Base-by-base conservation (phyloP, 1,139 yeast genomes). In the Saccharomyces hybrid region DNA sequence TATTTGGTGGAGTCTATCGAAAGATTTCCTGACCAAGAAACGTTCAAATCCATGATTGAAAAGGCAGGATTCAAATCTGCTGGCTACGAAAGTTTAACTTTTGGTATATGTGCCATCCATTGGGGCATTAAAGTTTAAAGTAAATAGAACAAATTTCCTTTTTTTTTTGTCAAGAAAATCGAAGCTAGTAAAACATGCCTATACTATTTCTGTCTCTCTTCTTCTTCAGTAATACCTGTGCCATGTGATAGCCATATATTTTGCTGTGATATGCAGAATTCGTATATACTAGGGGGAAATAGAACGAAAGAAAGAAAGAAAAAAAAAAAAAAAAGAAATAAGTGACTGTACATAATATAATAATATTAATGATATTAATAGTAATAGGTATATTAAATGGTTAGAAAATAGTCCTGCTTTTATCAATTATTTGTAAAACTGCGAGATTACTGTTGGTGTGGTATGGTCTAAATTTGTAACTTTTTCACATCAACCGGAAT, bases 101-200 rank as follows among this genome's bases (percentile, higher is more conserved):
- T 88, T 71, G 99, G 99, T 55, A 87, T 91, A 54, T 96, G 98
- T 53, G 90, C 96, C 52, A 90, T 93, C 59, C 99, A 93, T 68
- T 84, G 91, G 70, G 99, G 99, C 63, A 89, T 93, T 57, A 93
- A 93, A 73, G 78, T 88, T 57, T 81, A 67, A 63, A 29, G 29
- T n/a, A 11, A 46, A 29, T 29, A 23, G 23, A 9, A 28, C 29
- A 20, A 16, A 14, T 9, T 38, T 26, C 28, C 28, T 29, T 16
- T 8, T 38, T 20, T 42, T 16, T 42, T 42, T 13, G 11, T 42
- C 5, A 20, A 42, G 16, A 14, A 9, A 16, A 29, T 13, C 32
- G 5, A 14, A 32, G 16, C 6, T n/a, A 14, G 8, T 32, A 32
- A 13, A 32, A n/a, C 16, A 16, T 38, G 3, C 25, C 25, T 38